Conservation (phyloP, 2,329 filamentous ascomycete genomes). For the Magnaporthales sp. region DNA sequence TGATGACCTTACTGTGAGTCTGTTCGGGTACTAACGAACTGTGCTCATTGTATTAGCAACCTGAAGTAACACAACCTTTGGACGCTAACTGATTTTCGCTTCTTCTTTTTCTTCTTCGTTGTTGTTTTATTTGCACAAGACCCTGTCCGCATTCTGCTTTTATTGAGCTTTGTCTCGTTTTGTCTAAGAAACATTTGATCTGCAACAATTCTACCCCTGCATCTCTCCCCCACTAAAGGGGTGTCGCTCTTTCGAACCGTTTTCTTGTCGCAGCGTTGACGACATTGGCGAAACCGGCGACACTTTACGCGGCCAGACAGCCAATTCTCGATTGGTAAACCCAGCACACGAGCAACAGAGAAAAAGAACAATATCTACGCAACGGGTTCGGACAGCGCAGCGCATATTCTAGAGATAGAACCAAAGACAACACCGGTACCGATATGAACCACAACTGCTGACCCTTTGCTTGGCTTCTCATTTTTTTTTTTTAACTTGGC, state of each 20-base stretch:
- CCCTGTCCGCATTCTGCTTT: neutral
- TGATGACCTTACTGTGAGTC: neutral
- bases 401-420: neutral
- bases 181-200: neutral
- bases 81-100: neutral
- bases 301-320: neutral
- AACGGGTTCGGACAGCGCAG: neutral
- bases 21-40: neutral
- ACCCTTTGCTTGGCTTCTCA: neutral
- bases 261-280: neutral
- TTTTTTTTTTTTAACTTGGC: constrained; percentile 3
- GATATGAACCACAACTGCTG: neutral
- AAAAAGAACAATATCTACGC: neutral
- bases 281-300: neutral
- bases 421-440: neutral
- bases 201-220: neutral
- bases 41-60: neutral
- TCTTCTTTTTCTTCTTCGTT: neutral
- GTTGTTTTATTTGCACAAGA: neutral
- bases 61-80: neutral
- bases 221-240: neutral
- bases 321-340: neutral
- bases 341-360: neutral
- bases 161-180: neutral
- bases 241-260: neutral